Evolutionary conservation across 208 protist species (phyloP).

Genomic region (Zelonia costaricensis): DNA sequence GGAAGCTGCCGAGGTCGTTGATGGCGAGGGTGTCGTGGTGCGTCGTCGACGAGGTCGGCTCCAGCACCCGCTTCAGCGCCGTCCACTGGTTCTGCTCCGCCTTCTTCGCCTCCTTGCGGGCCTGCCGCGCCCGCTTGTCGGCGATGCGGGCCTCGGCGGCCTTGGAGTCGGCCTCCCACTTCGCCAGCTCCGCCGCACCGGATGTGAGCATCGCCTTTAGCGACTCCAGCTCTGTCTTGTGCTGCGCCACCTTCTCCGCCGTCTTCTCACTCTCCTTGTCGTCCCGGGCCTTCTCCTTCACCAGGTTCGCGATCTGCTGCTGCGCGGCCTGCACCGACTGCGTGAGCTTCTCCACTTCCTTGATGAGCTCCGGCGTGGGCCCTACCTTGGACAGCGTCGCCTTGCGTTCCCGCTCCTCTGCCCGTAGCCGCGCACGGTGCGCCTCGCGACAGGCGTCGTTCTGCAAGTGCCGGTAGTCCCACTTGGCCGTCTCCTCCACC

Average conservation of each 20-base stretch:
- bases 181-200: slow-evolving; percentile 20
- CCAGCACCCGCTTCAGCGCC: slow-evolving; percentile 50
- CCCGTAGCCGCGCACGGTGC: slow-evolving; percentile 50
- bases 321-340: slow-evolving; percentile 47
- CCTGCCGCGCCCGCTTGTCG: slow-evolving; percentile 27
- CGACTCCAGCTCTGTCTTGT: slow-evolving; percentile 40
- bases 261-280: slow-evolving; percentile 45
- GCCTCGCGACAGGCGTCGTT: slow-evolving; percentile 52
- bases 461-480: slow-evolving; percentile 37
- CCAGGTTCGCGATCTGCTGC: slow-evolving; percentile 63
- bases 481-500: slow-evolving; percentile 6
- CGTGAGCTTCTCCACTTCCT: slow-evolving; percentile 56
- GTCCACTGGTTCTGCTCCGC: slow-evolving; percentile 34
- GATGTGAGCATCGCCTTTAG: slow-evolving; percentile 25
- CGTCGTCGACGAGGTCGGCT: slow-evolving; percentile 32
- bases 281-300: slow-evolving; percentile 66
- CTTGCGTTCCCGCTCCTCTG: slow-evolving; percentile 70
- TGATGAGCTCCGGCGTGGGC: slow-evolving; percentile 61
- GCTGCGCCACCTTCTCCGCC: slow-evolving; percentile 45
- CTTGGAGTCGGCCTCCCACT: slow-evolving; percentile 44
- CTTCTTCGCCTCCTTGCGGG: slow-evolving; percentile 37
- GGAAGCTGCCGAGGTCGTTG: slow-evolving; percentile 70
- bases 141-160: slow-evolving; percentile 31
- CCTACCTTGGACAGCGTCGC: slow-evolving; percentile 55
- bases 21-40: slow-evolving; percentile 73